Evolutionary conservation across 1,284 basidiomycete species (phyloP), one percentile per base, ranked within the genome.

Genomic region (Coniophora puteana): DNA sequence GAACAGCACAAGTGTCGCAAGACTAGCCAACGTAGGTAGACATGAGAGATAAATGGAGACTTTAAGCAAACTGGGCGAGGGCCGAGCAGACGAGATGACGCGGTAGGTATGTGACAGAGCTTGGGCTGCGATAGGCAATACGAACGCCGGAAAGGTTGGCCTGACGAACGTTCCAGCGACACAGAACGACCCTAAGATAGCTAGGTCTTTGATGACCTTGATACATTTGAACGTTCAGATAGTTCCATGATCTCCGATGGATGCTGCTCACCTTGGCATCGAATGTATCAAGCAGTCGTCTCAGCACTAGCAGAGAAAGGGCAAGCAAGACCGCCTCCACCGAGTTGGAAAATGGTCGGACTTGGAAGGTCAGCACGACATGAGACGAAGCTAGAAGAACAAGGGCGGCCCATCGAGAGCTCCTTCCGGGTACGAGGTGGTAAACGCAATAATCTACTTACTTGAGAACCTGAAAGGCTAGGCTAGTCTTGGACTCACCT

Each of bases 281-380:
- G n/a, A n/a, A n/a, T n/a, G n/a, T n/a, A n/a, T n/a, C n/a, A n/a
- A n/a, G n/a, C n/a, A 31, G 14, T 31, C 17, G 16, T 13, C 36
- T 29, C 18, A 40, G 46, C 29, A 62, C 40, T 16, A 48, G 38
- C 4, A 55, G 50, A 16, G 53, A 62, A 10, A 61, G 30, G 6
- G 60, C 53, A 4, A 70, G 38, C n/a, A 63, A 32, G 3, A 61
- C 38, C 4, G 63, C 54, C 47, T 70, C 67, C 4, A 66, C 44
- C 3, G 65, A 60, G 39, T 68, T 70, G 16, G 68, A 65, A 43
- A 70, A 69, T 3, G 67, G 65, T 26, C 67, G 57, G 18, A 66
- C 45, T 46, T 69, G 68, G 33, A 67, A 67, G 3, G 67, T 66
- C 36, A 55, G 55, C 24, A 56, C 51, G 38, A 67, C 59, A 28